Percentiles rank a stretch among this genome's conserved stretches.
Conservation (phyloP, 2,329 filamentous ascomycete species). For the Anthostomella pinea region DNA sequence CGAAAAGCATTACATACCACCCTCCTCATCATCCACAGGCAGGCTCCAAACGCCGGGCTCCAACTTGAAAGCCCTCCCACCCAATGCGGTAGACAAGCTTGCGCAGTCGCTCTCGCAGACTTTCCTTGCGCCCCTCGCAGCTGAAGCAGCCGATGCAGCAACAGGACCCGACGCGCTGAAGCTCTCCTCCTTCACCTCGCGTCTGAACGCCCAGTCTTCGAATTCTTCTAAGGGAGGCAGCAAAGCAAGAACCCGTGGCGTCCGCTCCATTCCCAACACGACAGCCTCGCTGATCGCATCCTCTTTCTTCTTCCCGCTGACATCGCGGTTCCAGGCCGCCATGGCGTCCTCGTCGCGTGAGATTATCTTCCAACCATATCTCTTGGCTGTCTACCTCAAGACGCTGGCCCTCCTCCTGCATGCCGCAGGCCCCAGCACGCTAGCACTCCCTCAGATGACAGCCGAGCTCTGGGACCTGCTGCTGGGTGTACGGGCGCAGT, state of each 20-base stretch:
- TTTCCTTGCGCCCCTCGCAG: conserved; percentile 79
- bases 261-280: conserved; percentile 67
- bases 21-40: conserved; percentile 22
- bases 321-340: conserved; percentile 72
- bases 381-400: conserved; percentile 78
- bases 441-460: conserved; percentile 76
- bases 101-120: conserved; percentile 64
- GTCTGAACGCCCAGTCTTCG: conserved; percentile 57
- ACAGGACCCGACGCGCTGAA: conserved; percentile 84
- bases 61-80: conserved; percentile 49
- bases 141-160: conserved; percentile 73
- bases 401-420: conserved; percentile 82
- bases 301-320: conserved; percentile 83
- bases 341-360: conserved; percentile 40
- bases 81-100: conserved; percentile 65
- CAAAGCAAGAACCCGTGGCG: conserved; percentile 33
- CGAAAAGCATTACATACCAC: conserved; percentile 64
- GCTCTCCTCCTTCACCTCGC: conserved; percentile 81
- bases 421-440: conserved; percentile 75
- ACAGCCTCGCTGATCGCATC: conserved; percentile 72
- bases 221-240: conserved; percentile 5
- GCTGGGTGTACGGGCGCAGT: conserved; percentile 59
- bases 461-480: conserved; percentile 82
- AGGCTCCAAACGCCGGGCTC: conserved; percentile 28
- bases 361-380: conserved; percentile 69